Conservation (phyloP, 768 basidiomycete genomes). For the Boletus coccyginus region DNA sequence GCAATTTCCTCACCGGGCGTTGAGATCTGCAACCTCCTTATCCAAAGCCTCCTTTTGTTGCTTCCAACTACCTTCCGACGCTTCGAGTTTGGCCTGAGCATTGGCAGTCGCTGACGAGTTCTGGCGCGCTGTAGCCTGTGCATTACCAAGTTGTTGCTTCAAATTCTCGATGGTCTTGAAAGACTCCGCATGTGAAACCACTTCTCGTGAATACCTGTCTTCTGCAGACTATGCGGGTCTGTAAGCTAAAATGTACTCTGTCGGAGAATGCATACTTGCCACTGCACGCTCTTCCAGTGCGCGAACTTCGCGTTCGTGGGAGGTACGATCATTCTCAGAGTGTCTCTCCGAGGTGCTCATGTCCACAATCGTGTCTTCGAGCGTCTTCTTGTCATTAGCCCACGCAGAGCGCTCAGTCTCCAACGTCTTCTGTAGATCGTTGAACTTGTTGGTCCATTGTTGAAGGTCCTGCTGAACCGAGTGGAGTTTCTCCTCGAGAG, state of each 20-base stretch:
- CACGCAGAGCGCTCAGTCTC: conserved; percentile 71
- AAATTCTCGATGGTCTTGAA: conserved; percentile 69
- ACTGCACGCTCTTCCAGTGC: conserved; percentile 67
- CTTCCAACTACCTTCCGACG: conserved; percentile 78
- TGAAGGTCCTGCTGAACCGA: conserved; percentile 52
- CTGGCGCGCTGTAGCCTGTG: conserved; percentile 56
- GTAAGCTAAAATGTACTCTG: neutral
- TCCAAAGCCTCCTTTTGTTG: conserved; percentile 75
- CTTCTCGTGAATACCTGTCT: conserved; percentile 75
- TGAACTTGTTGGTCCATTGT: conserved; percentile 46
- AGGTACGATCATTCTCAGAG: conserved; percentile 58
- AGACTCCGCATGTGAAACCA: conserved; percentile 82
- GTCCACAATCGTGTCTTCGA: conserved; percentile 82
- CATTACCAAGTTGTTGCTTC: conserved; percentile 56
- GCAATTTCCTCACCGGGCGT: conserved; percentile 50
- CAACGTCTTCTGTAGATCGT: conserved; percentile 59
- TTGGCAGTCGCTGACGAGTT: conserved; percentile 64
- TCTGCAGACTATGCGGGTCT: conserved; percentile 56
- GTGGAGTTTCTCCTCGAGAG: conserved; percentile 61
- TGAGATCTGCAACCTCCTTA: conserved; percentile 74
- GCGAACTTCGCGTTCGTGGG: conserved; percentile 64
- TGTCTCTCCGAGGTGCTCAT: conserved; percentile 72
- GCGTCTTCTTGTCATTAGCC: conserved; percentile 73
- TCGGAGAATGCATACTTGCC: conserved; percentile 35
- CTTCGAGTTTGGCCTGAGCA: conserved; percentile 64